phyloP scores from a whole-genome alignment of 225 moss, liverwort and hornwort species.

The Marchantia polymorpha region DNA sequence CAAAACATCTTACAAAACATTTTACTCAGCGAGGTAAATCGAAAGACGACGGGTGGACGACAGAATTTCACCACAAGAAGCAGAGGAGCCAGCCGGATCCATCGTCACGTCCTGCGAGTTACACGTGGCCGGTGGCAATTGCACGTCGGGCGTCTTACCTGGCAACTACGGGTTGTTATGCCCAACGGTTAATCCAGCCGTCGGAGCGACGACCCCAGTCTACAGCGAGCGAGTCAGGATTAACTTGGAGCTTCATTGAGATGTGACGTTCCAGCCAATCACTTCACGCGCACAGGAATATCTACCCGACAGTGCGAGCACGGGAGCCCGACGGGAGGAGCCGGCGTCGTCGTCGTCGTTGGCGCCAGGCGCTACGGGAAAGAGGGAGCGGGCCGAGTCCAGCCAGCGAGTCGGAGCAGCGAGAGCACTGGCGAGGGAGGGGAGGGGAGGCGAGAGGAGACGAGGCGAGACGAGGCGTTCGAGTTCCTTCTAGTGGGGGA shows the following conservation, averaged over 20 bases:
- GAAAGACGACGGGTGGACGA: neutral
- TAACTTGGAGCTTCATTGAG: neutral
- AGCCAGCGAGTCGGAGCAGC: neutral
- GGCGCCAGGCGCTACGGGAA: neutral
- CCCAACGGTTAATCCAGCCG: conserved; percentile 6
- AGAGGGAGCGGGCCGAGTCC: neutral
- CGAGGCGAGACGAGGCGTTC: neutral
- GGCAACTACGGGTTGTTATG: neutral
- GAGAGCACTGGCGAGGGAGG: neutral
- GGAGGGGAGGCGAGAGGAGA: no score
- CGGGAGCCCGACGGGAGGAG: conserved; percentile 8
- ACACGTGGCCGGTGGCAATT: neutral
- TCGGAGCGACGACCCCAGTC: neutral
- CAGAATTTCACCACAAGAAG: neutral
- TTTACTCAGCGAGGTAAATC: no score
- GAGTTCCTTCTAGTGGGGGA: neutral
- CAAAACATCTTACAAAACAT: no score
- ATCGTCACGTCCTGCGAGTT: neutral
- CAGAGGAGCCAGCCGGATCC: neutral
- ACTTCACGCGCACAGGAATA: neutral
- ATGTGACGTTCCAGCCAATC: neutral
- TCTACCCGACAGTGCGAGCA: neutral
- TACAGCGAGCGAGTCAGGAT: neutral
- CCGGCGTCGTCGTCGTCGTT: neutral
- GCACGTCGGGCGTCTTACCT: neutral